A percentile compares a stretch with the other conserved stretches of the same genome.
Evolutionary conservation across 768 basidiomycete species (phyloP).

Genomic region (Podaxis sp.): DNA sequence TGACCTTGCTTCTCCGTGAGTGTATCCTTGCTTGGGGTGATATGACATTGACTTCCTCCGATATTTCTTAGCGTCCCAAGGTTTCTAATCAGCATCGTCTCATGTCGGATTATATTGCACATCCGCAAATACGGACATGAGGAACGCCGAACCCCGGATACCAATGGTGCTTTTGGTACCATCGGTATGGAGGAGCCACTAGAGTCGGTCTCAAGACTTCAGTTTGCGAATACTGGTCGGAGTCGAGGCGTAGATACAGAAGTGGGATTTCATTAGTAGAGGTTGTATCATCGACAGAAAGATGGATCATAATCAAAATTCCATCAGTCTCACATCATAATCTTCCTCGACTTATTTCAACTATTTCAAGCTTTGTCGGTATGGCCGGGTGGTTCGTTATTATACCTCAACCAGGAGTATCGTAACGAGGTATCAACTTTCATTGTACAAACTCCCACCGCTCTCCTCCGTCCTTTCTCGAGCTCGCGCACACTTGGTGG

Average conservation of each 20-base stretch:
- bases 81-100: slow-evolving; percentile 1
- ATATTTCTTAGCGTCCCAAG: background rate
- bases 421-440: too few relatives aligned
- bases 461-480: too few relatives aligned
- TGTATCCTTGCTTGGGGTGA: background rate
- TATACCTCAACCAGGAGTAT: too few relatives aligned
- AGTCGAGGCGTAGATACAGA: background rate
- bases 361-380: too few relatives aligned
- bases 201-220: background rate
- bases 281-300: background rate
- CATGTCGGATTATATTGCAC: slow-evolving; percentile 2
- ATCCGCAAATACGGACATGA: slow-evolving; percentile 8
- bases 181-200: background rate
- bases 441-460: too few relatives aligned
- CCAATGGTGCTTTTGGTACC: background rate
- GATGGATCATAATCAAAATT: background rate
- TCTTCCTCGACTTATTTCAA: background rate
- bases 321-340: background rate
- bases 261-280: background rate
- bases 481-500: too few relatives aligned
- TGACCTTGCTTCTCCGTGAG: slow-evolving; percentile 1
- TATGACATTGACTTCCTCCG: background rate
- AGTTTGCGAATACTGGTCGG: background rate
- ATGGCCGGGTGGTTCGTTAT: too few relatives aligned
- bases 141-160: background rate